Base-by-base conservation (phyloP, 805 yeast genomes). In the Osmozyma mogii region DNA sequence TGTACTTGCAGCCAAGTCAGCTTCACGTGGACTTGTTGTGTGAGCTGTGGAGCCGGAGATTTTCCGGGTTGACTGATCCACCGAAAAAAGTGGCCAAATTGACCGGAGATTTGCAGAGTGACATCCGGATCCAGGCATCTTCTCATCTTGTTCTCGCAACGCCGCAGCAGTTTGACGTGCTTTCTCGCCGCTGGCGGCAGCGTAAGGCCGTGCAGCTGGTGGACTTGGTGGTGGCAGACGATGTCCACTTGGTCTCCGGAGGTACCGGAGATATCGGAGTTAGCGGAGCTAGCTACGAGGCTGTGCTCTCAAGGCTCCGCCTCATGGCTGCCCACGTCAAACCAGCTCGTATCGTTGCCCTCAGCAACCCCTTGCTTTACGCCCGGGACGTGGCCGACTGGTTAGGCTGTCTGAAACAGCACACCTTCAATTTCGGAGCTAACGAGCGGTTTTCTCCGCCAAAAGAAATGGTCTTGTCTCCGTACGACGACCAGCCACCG, bases 121-220 rank as follows among this genome's bases (percentile, higher is more conserved):
- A 87, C 45, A 45, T 78, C 34, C 60, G 64, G 29, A 41, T 74
- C 3, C 43, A 87, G 5, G 75, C 75, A 1, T 58, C 61, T 17
- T 70, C 75, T 32, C 89, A 87, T 49, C 52, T 89, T 30, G 55
- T 84, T 11, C 52, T 89, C 9, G 74, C 84, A 4, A 85, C 96
- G 0, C 95, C 95, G 0, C 64, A 58, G 14, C 89, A 84, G 38
- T 82, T 85, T 61, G 88, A 84, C 37, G 40, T 61, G 4, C 44
- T 87, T 1, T 72, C 94, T 0, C 70, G 89, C 37, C 65, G 87
- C 27, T 88, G 97, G 97, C 78, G 78, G 41, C 81, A 77, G 39
- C 65, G 94, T 32, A 75, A 72, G 40, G 75, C 75, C 2, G 61
- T 89, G 4, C 84, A 79, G 36, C 49, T 71, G 0, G 71, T 89